Evolutionary conservation across 306 rosid species (phyloP), one percentile per base, ranked within the genome.

Genomic region (Ziziphus jujuba): DNA sequence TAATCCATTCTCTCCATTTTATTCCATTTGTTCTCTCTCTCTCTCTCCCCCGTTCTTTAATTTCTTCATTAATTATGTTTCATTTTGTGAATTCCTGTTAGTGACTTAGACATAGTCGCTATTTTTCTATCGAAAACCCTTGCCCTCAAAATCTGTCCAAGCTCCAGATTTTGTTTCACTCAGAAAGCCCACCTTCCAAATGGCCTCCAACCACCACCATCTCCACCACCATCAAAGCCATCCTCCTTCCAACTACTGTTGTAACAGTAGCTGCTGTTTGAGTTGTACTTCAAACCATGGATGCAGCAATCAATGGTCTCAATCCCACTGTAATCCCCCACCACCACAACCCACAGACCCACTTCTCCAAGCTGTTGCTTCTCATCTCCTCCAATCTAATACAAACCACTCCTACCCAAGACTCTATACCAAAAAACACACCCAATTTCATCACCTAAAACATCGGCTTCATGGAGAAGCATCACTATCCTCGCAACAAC

Each of bases 181-280:
- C 45, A 40, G 45, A 40, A 12, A 40, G 45, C 45, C 9, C 45
- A 12, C 45, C 45, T 36, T n/a, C 45, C 55, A 24, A 65, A 92
- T 92, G 98, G 96, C 89, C 70, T 84, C 84, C 71, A 83, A 73
- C 72, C 67, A 5, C 59, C 74, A 60, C 62, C 79, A 63, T 17
- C 72, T 4, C 49, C 83, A 6, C 62, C 79, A 64, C 20, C 71
- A 17, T 61, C 73, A 43, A 25, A 53, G 36, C 6, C 71, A 47
- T 66, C 70, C 66, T 77, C 74, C 51, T 33, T 45, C 73, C 49
- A 1, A 67, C 63, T 23, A 74, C 49, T 35, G 66, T 63, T 72
- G 74, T 57, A 63, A 71, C 70, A 19, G 51, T 60, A 25, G 72
- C 75, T 78, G 85, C 70, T 78, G 43, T 28, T 40, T 54, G 5